Conservation (phyloP, 352 stramenopile species). For the Phytophthora crassamura region DNA sequence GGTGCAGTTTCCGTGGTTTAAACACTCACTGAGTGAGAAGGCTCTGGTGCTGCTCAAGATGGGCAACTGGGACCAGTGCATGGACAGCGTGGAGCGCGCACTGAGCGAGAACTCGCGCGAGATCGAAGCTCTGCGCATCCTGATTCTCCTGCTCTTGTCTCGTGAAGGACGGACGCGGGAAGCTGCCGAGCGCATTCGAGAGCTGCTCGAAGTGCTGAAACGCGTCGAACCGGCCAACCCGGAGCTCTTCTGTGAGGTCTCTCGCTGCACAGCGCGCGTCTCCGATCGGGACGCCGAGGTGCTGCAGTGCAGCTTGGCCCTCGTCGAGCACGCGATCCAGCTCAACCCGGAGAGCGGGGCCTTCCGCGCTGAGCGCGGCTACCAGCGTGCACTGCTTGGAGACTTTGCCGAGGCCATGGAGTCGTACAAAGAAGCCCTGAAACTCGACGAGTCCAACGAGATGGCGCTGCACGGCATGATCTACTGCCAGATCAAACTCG, state of each 20-base stretch:
- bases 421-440: conserved; percentile 87
- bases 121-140: conserved; percentile 75
- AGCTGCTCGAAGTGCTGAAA: conserved; percentile 74
- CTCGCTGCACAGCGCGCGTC: conserved; percentile 64
- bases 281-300: conserved; percentile 74
- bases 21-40: conserved; percentile 84
- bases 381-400: conserved; percentile 75
- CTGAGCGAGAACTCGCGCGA: conserved; percentile 70
- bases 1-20: conserved; percentile 85
- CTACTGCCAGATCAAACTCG: conserved; percentile 92
- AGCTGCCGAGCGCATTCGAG: conserved; percentile 58
- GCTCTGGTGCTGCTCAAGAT: conserved; percentile 85
- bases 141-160: conserved; percentile 73
- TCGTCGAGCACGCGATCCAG: conserved; percentile 77
- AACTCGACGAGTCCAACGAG: conserved; percentile 89
- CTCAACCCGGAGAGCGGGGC: conserved; percentile 65
- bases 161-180: conserved; percentile 66
- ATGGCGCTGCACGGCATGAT: conserved; percentile 91
- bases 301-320: conserved; percentile 67
- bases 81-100: conserved; percentile 79
- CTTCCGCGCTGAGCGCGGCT: conserved; percentile 80
- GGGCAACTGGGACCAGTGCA: conserved; percentile 86
- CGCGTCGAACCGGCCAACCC: conserved; percentile 76
- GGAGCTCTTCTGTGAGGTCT: conserved; percentile 69
- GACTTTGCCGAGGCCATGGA: conserved; percentile 85